phyloP scores from a whole-genome alignment of 2,329 filamentous ascomycete species.

The Fusarium sulawesiense region DNA sequence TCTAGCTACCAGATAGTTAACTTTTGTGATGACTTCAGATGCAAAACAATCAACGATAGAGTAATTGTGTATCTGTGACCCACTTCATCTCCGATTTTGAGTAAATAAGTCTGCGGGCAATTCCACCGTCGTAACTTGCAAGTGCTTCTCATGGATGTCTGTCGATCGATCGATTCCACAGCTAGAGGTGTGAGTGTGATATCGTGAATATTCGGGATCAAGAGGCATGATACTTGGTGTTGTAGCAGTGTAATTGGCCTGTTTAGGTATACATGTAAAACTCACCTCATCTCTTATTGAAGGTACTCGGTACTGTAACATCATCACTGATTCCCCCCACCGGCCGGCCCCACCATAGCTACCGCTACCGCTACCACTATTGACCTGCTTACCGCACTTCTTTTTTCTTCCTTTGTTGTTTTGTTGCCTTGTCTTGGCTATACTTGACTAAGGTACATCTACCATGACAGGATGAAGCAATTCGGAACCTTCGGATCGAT shows the following conservation, averaged over 20 bases:
- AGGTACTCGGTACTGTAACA: not conserved
- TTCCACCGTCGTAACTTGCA: not conserved
- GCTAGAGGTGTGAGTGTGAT: not conserved
- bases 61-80: not conserved
- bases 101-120: not conserved
- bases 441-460: not conserved
- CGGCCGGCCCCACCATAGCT: constrained; percentile 29
- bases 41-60: not conserved
- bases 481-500: constrained; percentile 45
- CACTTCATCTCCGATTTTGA: constrained; percentile 5
- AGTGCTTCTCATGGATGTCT: not conserved
- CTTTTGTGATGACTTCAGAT: not conserved
- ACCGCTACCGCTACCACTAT: not conserved
- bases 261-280: not conserved
- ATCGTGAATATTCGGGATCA: constrained; percentile 3
- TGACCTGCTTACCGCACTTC: constrained; percentile 26
- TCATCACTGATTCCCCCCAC: constrained; percentile 13
- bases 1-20: not conserved
- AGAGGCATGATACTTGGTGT: not conserved
- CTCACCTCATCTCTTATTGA: not conserved
- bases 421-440: not conserved
- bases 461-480: constrained; percentile 37
- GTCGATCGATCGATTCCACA: constrained; percentile 33
- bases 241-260: not conserved
- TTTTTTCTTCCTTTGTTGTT: not conserved